These are phyloP conservation scores for Botryosphaeria agaves DNA, from an alignment of 2,329 filamentous ascomycete species.

Conservation along the genomic window DNA sequence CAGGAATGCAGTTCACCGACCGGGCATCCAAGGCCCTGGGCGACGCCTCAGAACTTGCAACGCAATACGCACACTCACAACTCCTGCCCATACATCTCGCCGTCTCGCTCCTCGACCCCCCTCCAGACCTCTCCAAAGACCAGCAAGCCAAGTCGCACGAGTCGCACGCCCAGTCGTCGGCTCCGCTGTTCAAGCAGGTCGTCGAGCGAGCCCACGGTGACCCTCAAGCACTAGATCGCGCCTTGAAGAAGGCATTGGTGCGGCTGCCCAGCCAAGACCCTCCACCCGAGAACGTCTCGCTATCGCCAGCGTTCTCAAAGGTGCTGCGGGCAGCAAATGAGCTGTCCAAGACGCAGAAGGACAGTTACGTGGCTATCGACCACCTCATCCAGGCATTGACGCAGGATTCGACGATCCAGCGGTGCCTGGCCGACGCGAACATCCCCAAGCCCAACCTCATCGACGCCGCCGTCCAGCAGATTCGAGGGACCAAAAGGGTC, in stretches of 20 bases:
- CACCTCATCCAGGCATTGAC: slow-evolving; percentile 76
- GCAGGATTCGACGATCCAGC: slow-evolving; percentile 61
- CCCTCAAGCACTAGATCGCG: slow-evolving; percentile 69
- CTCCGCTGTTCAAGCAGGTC: slow-evolving; percentile 85
- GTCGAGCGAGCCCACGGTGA: slow-evolving; percentile 89
- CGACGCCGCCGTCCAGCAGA: slow-evolving; percentile 76
- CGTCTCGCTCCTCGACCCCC: slow-evolving; percentile 61
- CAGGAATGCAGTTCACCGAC: slow-evolving; percentile 84
- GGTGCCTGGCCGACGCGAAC: slow-evolving; percentile 66
- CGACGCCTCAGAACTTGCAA: slow-evolving; percentile 73
- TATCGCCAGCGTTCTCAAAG: slow-evolving; percentile 67
- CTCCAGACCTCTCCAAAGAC: slow-evolving; percentile 57
- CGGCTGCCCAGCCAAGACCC: slow-evolving; percentile 88
- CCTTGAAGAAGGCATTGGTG: slow-evolving; percentile 82
- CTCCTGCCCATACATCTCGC: slow-evolving; percentile 81
- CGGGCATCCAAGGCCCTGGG: slow-evolving; percentile 76
- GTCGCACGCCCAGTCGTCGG: slow-evolving; percentile 41
- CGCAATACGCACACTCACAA: slow-evolving; percentile 83
- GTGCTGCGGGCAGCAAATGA: slow-evolving; percentile 74
- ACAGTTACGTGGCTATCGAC: slow-evolving; percentile 85
- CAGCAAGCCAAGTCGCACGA: slow-evolving; percentile 51
- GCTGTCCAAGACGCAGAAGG: slow-evolving; percentile 92
- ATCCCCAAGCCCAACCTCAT: slow-evolving; percentile 82
- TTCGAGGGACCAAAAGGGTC: slow-evolving; percentile 81
- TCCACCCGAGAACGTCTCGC: slow-evolving; percentile 71